phyloP scores from a whole-genome alignment of 23 red algal genomes.

The Cyanidiococcus yangmingshanensis region DNA sequence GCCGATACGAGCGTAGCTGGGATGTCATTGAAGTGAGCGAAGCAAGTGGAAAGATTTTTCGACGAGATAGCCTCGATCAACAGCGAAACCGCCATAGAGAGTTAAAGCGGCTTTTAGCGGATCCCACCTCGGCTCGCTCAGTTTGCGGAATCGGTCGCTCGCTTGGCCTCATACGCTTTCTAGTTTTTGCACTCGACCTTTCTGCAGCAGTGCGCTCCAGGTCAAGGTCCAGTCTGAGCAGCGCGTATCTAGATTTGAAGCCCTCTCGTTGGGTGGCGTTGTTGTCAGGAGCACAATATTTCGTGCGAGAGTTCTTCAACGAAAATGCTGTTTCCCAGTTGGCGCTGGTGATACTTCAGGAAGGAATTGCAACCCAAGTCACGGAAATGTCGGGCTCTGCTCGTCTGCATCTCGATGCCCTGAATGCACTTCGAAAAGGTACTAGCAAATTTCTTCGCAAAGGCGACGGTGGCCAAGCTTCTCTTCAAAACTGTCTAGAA shows the following conservation, averaged over 20 bases:
- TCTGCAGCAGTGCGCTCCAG: slow-evolving; percentile 33
- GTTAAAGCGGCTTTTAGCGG: slow-evolving; percentile 33
- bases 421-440: slow-evolving; percentile 43
- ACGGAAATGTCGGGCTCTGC: slow-evolving; percentile 37
- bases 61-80: slow-evolving; percentile 24
- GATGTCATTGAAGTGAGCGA: slow-evolving; percentile 70
- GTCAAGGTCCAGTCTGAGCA: not conserved
- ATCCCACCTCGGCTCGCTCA: not conserved
- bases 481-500: slow-evolving; percentile 74
- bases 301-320: slow-evolving; percentile 68
- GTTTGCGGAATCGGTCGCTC: not conserved
- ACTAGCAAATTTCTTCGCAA: slow-evolving; percentile 7
- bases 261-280: slow-evolving; percentile 57
- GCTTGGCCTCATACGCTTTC: slow-evolving; percentile 78
- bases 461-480: slow-evolving; percentile 39
- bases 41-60: slow-evolving; percentile 40
- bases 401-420: slow-evolving; percentile 49
- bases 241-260: slow-evolving; percentile 37
- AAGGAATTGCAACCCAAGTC: slow-evolving; percentile 47
- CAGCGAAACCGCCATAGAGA: slow-evolving; percentile 37
- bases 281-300: slow-evolving; percentile 23
- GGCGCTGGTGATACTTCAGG: slow-evolving; percentile 47
- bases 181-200: slow-evolving; percentile 70
- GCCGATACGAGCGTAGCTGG: slow-evolving; percentile 58
- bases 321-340: slow-evolving; percentile 93